phyloP scores from a whole-genome alignment of 805 yeast species.

The Ogataea saltuana region DNA sequence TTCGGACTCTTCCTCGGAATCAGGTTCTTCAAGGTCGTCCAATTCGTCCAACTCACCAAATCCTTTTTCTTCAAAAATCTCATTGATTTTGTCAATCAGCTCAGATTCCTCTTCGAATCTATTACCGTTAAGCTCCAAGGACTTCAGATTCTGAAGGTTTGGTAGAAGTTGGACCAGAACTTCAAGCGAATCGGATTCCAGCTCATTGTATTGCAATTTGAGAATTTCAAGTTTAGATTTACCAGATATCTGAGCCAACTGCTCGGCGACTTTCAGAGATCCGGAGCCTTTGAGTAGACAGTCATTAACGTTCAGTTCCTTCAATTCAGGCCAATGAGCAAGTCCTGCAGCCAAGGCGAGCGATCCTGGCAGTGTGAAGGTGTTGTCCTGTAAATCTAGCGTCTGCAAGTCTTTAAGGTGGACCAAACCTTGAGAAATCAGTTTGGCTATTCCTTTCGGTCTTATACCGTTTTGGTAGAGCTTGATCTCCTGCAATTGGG shows the following conservation, averaged over 20 bases:
- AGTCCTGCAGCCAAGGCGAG: constrained; percentile 62
- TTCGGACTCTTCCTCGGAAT: constrained; percentile 66
- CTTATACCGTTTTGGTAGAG: constrained; percentile 97
- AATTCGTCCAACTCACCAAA: constrained; percentile 86
- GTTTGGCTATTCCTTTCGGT: constrained; percentile 82
- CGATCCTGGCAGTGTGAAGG: constrained; percentile 75
- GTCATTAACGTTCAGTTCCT: constrained; percentile 85
- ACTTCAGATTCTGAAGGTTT: constrained; percentile 57
- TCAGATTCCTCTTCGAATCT: constrained; percentile 86
- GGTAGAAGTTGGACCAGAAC: constrained; percentile 56
- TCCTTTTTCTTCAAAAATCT: constrained; percentile 69
- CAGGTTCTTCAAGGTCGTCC: constrained; percentile 89
- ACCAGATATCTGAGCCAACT: constrained; percentile 39
- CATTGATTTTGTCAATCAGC: constrained; percentile 58
- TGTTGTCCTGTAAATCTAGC: constrained; percentile 92
- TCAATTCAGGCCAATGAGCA: constrained; percentile 61
- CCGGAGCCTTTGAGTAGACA: constrained; percentile 84
- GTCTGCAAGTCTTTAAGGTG: constrained; percentile 59
- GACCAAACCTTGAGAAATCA: constrained; percentile 71
- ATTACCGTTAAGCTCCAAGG: constrained; percentile 90
- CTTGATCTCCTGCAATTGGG: constrained; percentile 57
- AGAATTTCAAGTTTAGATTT: constrained; percentile 51
- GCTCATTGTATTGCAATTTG: constrained; percentile 86
- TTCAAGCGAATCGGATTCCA: constrained; percentile 64
- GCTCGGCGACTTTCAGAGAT: constrained; percentile 53